phyloP scores from a whole-genome alignment of 345 rosid species.

The Rhodamnia rubescens region DNA sequence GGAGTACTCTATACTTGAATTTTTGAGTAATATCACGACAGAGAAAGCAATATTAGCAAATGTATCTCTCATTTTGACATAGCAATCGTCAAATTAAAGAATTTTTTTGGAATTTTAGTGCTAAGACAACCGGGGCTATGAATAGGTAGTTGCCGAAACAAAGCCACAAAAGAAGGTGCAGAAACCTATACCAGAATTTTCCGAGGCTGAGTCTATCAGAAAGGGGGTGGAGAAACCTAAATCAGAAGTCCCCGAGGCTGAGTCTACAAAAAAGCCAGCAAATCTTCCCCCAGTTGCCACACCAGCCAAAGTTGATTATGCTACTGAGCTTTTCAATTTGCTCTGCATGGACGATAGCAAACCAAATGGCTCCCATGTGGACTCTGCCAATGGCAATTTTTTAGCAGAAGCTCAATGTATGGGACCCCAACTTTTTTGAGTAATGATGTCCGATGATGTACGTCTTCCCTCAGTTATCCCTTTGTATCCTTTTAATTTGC shows the following conservation, averaged over 20 bases:
- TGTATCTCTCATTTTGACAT: background rate
- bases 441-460: background rate
- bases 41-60: background rate
- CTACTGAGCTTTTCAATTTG: constrained; percentile 56
- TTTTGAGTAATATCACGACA: background rate
- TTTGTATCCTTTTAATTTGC: background rate
- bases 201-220: constrained; percentile 8
- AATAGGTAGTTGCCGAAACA: constrained; percentile 18
- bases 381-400: background rate
- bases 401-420: background rate
- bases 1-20: background rate
- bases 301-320: constrained; percentile 45
- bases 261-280: constrained; percentile 15
- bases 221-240: constrained; percentile 16
- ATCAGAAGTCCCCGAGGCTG: constrained; percentile 11
- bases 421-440: background rate
- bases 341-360: constrained; percentile 36
- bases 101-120: background rate
- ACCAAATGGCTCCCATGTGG: constrained; percentile 9
- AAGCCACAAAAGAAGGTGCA: constrained; percentile 12
- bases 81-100: background rate
- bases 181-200: constrained; percentile 15
- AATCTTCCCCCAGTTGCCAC: constrained; percentile 1
- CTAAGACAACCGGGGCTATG: background rate
- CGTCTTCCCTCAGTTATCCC: background rate